Base-by-base conservation (phyloP, 1,139 yeast genomes). In the Blastobotrys serpentis region DNA sequence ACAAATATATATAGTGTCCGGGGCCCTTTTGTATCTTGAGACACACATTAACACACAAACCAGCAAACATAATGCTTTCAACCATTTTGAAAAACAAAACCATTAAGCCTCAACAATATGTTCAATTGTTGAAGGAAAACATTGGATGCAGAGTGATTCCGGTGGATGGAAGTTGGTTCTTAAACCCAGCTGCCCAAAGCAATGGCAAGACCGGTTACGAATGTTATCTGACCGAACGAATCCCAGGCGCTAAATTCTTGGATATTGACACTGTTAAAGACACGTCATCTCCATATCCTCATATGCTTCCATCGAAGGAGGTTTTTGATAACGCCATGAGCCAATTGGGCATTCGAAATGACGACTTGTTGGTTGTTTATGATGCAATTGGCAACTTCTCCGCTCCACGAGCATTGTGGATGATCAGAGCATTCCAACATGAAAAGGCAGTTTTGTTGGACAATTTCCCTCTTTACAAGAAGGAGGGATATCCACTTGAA, bases 371-470 rank as follows among this genome's bases (percentile, higher is more conserved):
- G 46, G 84, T 92, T n/a, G 81, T 92, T 7, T 92, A 92, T 64
- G 98, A 92, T 65, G 81, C 82, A 55, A 76, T 77, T 39, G 96
- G 96, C 1, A 81, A 86, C 54, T 88, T 90, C 66, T 83, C 95
- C 36, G 80, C 90, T 3, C 96, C 98, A 29, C 74, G 98, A 55
- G 94, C 86, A 22, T 90, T 90, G 0, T 92, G 96, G 96, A 87
- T 89, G 59, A 76, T 90, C 59, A 73, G 81, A 23, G 72, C 85
- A 2, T 86, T 84, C 65, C 94, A 94, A 3, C 97, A 89, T 65
- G 66, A 72, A 2, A 67, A 75, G 34, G 85, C 89, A 8, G 76
- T 73, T 56, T 66, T 90, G 47, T 74, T 92, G 57, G 86, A 90
- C 68, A 85, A 84, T 54, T 90, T 72, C 61, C 75, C 77, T 5